phyloP scores from a whole-genome alignment of 805 yeast species.

The Pichia membranifaciens region DNA sequence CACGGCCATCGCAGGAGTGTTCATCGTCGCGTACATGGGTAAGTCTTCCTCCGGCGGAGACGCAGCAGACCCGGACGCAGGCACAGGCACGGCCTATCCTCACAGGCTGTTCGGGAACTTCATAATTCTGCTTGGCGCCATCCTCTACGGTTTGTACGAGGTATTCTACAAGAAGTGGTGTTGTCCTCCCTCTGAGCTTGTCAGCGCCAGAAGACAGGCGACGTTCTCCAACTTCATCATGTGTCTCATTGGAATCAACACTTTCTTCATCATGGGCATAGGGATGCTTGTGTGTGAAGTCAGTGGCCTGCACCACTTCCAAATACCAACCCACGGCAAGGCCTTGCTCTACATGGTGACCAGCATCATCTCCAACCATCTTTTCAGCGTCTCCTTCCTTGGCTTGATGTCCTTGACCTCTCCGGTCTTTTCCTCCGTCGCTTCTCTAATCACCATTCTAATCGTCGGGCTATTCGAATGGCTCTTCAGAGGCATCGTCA shows the following conservation, averaged over 20 bases:
- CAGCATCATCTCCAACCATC: conserved; percentile 57
- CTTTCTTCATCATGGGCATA: conserved; percentile 44
- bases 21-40: conserved; percentile 70
- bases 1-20: conserved; percentile 68
- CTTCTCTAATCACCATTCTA: conserved; percentile 62
- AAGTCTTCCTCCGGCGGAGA: conserved; percentile 12
- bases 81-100: conserved; percentile 37
- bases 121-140: conserved; percentile 66
- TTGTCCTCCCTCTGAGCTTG: conserved; percentile 67
- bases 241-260: conserved; percentile 57
- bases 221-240: conserved; percentile 76
- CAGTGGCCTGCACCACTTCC: conserved; percentile 52
- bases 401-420: conserved; percentile 78
- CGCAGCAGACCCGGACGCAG: conserved; percentile 6
- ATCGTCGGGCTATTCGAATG: conserved; percentile 76
- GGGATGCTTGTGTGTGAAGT: conserved; percentile 45
- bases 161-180: conserved; percentile 70
- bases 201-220: conserved; percentile 61
- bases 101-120: conserved; percentile 62
- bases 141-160: conserved; percentile 76
- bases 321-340: conserved; percentile 38
- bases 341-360: conserved; percentile 42
- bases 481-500: conserved; percentile 52
- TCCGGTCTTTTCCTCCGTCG: conserved; percentile 71
- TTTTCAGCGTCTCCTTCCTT: conserved; percentile 66